A percentile compares a stretch with the other conserved stretches of the same genome.
Evolutionary conservation across 768 basidiomycete species (phyloP).

Genomic region (Phylloporus rhodoxanthus): DNA sequence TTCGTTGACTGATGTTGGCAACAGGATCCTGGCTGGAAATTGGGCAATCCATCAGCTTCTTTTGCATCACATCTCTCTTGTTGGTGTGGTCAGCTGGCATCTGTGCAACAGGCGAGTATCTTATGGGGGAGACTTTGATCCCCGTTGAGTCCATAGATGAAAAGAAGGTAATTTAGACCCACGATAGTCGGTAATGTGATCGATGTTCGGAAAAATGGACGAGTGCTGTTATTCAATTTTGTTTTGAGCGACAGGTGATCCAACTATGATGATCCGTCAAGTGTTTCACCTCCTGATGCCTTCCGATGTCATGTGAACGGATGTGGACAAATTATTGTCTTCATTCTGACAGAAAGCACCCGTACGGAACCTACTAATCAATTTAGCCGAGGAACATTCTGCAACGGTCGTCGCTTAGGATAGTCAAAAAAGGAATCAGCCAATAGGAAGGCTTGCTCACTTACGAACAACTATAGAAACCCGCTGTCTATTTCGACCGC

Average conservation of each 20-base stretch:
- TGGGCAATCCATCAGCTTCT: constrained; percentile 83
- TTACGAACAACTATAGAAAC: no score
- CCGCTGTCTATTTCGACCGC: no score
- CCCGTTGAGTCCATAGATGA: constrained; percentile 11
- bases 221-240: neutral
- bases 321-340: neutral
- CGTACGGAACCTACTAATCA: no score
- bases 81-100: constrained; percentile 76
- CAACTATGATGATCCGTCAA: neutral
- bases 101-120: constrained; percentile 62
- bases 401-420: no score
- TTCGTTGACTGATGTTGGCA: constrained; percentile 4
- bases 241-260: constrained; percentile 1
- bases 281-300: neutral
- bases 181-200: constrained; percentile 18
- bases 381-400: no score
- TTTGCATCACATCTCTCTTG: constrained; percentile 75
- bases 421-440: no score
- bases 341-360: neutral
- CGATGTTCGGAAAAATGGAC: constrained; percentile 1
- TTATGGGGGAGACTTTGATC: constrained; percentile 45
- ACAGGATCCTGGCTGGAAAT: constrained; percentile 85
- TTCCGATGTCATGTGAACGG: constrained; percentile 3
- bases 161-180: constrained; percentile 21
- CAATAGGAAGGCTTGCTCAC: no score